Base-by-base conservation (phyloP, 202 grass and related monocot genomes). In the Setaria italica region DNA sequence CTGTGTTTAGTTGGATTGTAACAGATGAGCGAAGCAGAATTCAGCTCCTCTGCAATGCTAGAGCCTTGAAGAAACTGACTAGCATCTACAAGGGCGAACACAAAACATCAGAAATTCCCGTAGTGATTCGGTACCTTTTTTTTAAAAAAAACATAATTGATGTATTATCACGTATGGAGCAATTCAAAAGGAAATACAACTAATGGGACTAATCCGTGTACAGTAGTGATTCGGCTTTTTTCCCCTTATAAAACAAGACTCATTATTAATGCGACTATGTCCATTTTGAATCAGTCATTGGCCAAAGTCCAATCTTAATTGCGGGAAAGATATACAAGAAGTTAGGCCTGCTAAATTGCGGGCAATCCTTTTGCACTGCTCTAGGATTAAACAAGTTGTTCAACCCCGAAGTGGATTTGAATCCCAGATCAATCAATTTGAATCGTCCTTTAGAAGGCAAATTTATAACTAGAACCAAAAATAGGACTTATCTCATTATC, bases 11-110 rank as follows among this genome's bases (percentile, higher is more conserved):
- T 48, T 9, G 71, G 42, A 45, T 8, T 39, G 37, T 1, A 77
- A 55, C 33, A 37, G 83, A 89, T 85, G 46, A 35, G 4, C 4
- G 16, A 47, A 46, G 29, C 64, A 56, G 66, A 46, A 45, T 42
- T 54, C 14, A 48, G 71, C 81, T 80, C 67, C 53, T 56, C 33
- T 76, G 51, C 77, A 45, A 62, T 49, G 49, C 34, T 49, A 79
- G 21, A 16, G 78, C 67, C 49, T 37, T 39, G 46, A 72, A 21
- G 54, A 46, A 9, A 56, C 57, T 30, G 35, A 30, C 21, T 21
- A 62, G 79, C 17, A 55, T 73, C 80, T 73, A 62, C 2, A 63
- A 73, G 5, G 8, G 6, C 4, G 49, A 73, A 46, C n/a, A 70
- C 49, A 62, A 51, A 49, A 39, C 68, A 83, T 83, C 25, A 73